phyloP scores from a whole-genome alignment of 345 rosid genomes.

The Gossypium arboreum region DNA sequence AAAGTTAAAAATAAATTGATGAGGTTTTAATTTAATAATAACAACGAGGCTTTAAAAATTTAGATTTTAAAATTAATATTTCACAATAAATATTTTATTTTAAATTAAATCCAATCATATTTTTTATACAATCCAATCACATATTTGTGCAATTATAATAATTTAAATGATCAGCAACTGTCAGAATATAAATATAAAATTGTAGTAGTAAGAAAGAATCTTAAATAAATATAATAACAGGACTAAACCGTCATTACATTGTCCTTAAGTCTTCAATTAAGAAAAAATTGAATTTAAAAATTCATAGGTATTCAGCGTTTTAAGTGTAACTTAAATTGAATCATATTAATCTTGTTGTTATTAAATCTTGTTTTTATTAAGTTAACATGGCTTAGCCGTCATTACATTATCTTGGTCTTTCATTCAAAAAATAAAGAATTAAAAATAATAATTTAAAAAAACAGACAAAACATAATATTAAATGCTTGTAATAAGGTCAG shows the following conservation, averaged over 20 bases:
- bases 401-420: conserved; percentile 13
- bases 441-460: not conserved
- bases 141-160: too few species aligned
- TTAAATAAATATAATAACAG: not conserved
- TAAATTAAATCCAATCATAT: too few species aligned
- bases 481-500: conserved; percentile 9
- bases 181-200: not conserved
- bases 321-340: accelerated
- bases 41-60: too few species aligned
- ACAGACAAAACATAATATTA: not conserved
- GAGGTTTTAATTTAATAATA: too few species aligned
- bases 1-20: too few species aligned
- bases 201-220: not conserved
- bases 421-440: not conserved
- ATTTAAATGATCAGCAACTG: conserved; percentile 16
- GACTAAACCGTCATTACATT: not conserved
- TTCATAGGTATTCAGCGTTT: accelerated
- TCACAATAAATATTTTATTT: too few species aligned
- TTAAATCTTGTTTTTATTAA: too few species aligned
- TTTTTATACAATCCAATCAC: too few species aligned
- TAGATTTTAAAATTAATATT: too few species aligned
- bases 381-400: conserved; percentile 17
- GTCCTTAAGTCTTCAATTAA: not conserved
- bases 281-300: not conserved
- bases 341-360: too few species aligned